These are phyloP conservation scores for Talaromyces funiculosus DNA, from an alignment of 2,329 filamentous ascomycete genomes.

Conservation along the genomic window DNA sequence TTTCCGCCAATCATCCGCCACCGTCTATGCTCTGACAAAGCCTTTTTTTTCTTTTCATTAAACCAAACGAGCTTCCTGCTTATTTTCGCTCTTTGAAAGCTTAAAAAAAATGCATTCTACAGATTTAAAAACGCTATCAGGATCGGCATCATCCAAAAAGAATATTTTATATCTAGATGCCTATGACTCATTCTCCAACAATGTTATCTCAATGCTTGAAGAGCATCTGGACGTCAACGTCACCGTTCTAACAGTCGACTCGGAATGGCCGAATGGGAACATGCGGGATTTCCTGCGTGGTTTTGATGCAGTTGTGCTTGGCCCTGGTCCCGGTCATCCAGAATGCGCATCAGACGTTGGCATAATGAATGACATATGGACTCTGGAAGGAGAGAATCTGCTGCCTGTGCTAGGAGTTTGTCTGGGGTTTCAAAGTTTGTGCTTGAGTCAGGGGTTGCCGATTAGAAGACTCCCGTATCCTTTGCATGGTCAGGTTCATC, in stretches of 20 bases:
- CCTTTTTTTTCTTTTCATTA: too few relatives aligned
- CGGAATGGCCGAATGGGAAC: conserved; percentile 37
- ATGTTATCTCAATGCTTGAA: conserved; percentile 77
- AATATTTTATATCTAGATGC: conserved; percentile 83
- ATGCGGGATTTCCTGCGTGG: conserved; percentile 47
- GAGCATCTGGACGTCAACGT: conserved; percentile 64
- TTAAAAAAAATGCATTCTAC: neutral
- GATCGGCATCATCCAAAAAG: neutral
- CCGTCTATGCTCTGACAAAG: neutral
- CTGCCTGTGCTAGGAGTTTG: conserved; percentile 84
- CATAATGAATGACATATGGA: conserved; percentile 72
- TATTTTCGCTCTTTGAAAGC: neutral
- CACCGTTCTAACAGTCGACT: conserved; percentile 66
- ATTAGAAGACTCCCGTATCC: conserved; percentile 65
- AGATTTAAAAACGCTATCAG: neutral
- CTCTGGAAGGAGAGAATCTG: conserved; percentile 51
- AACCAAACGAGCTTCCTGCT: neutral
- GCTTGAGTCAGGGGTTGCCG: conserved; percentile 59
- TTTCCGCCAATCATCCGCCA: conserved; percentile 5
- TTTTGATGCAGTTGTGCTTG: conserved; percentile 82
- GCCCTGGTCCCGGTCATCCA: conserved; percentile 84
- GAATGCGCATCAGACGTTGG: conserved; percentile 69
- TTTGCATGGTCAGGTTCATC: conserved; percentile 73
- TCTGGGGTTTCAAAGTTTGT: conserved; percentile 80
- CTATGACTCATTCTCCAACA: conserved; percentile 95